phyloP scores from a whole-genome alignment of 2,329 filamentous ascomycete genomes.

The Ploettnerulaceae sp. region DNA sequence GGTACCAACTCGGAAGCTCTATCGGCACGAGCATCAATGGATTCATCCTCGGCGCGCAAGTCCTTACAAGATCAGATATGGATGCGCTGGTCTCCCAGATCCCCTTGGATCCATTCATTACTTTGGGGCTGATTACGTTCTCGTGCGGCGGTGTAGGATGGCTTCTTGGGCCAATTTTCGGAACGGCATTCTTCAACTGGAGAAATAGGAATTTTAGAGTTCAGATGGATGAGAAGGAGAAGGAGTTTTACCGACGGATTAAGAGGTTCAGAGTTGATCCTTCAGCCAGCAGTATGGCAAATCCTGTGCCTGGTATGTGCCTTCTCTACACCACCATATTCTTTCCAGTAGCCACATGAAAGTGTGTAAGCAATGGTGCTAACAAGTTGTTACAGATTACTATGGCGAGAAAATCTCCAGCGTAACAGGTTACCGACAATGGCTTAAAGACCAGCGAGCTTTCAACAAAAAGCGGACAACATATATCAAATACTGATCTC shows the following conservation, averaged over 20 bases:
- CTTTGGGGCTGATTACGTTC: conserved; percentile 74
- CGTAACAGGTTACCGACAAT: conserved; percentile 84
- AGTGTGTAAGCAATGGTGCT: conserved; percentile 51
- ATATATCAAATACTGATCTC: conserved; percentile 26
- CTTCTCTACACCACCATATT: neutral
- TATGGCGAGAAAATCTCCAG: conserved; percentile 98
- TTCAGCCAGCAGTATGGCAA: conserved; percentile 78
- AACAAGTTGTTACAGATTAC: conserved; percentile 59
- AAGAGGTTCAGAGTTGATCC: conserved; percentile 92
- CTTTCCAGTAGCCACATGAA: neutral
- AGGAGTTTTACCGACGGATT: conserved; percentile 86
- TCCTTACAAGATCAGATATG: conserved; percentile 66
- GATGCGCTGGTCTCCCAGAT: conserved; percentile 67
- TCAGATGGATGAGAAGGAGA: conserved; percentile 85
- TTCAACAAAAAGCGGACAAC: conserved; percentile 76
- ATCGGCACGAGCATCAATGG: conserved; percentile 58
- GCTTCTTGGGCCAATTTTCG: conserved; percentile 79
- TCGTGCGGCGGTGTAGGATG: conserved; percentile 78
- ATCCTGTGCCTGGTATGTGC: conserved; percentile 56
- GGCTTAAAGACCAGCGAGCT: conserved; percentile 95
- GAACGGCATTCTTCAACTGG: conserved; percentile 73
- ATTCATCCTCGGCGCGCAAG: conserved; percentile 57
- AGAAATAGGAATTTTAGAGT: conserved; percentile 65
- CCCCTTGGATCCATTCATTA: conserved; percentile 82
- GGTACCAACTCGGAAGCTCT: conserved; percentile 77